Percentiles rank a stretch among this genome's conserved stretches.
phyloP scores from a whole-genome alignment of 331 rosid species.

The Quercus phellos region DNA sequence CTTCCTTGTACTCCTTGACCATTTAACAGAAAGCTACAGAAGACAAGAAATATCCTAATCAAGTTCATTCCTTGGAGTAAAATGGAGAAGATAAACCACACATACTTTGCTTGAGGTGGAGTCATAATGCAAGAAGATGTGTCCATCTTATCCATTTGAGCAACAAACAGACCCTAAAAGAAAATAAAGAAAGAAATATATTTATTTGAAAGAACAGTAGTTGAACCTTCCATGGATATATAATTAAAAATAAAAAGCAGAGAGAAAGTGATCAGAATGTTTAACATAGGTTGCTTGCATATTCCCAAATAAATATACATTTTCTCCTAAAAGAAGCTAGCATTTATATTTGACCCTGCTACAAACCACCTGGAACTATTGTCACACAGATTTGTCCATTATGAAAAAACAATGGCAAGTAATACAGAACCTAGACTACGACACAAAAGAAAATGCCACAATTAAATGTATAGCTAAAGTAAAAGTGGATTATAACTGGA shows the following conservation, averaged over 20 bases:
- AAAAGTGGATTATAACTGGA: not conserved
- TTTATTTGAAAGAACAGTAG: not conserved
- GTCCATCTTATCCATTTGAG: not conserved
- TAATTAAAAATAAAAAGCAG: not conserved
- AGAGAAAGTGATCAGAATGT: not conserved
- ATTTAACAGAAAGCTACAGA: conserved; percentile 1
- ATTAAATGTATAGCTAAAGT: not conserved
- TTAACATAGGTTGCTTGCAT: not conserved
- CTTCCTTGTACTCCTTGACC: not conserved
- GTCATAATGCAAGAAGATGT: not conserved
- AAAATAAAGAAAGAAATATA: not conserved
- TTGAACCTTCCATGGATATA: not conserved
- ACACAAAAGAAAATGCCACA: no score
- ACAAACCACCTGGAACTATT: not conserved
- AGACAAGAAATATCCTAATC: not conserved
- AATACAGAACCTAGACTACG: not conserved
- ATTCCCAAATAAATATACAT: not conserved
- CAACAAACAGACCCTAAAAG: not conserved
- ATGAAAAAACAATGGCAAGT: not conserved
- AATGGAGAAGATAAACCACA: not conserved
- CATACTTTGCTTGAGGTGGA: conserved; percentile 6
- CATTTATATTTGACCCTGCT: not conserved
- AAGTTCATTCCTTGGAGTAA: not conserved
- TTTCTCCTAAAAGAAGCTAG: not conserved
- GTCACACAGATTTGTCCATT: not conserved